Base-by-base conservation (phyloP, 768 basidiomycete species). In the Lactifluus pinguis region DNA sequence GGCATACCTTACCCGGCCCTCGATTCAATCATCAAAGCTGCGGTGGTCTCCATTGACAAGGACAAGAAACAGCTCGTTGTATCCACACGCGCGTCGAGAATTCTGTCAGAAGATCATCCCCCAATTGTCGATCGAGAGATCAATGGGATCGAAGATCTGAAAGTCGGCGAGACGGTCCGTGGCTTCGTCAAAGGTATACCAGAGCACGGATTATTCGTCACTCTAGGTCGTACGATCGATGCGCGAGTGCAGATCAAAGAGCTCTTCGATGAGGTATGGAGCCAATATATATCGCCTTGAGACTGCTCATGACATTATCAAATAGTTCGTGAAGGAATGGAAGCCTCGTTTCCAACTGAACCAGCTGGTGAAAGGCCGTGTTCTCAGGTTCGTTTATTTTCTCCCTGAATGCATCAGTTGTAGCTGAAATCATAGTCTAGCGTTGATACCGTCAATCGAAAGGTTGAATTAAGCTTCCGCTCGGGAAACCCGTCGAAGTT, bases 321-420 rank as follows among this genome's bases (percentile, higher is more conserved):
- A 58, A 63, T 66, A 97, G 92, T 98, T 83, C 72, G 82, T 98
- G 68, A 97, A 98, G 73, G 95, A 98, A 44, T 99, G 95, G 95
- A 88, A 95, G 74, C 76, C 79, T 30, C 82, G 79, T 21, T 98
- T 98, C 72, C 74, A 80, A 63, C 74, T 80, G 44, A 85, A 90
- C 67, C 92, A 98, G 67, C 71, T 98, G 3, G 92, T 97, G 13
- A 87, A 85, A 65, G 95, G 95, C 52, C 83, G 89, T 54, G 83
- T 98, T 68, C 72, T 90, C 42, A 86, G 81, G 89, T 92, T 68
- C n/a, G 74, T 52, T 2, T 49, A 66, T 49, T 29, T 6, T 44
- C 21, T 30, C n/a, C 49, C 29, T 47, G 44, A 15, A 19, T 29
- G 3, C 39, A 6, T 30, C 21, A 2, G 32, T 25, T 45, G 13